Base-by-base conservation (phyloP, 495 filamentous ascomycete genomes). In the Hyaloscypha variabilis region DNA sequence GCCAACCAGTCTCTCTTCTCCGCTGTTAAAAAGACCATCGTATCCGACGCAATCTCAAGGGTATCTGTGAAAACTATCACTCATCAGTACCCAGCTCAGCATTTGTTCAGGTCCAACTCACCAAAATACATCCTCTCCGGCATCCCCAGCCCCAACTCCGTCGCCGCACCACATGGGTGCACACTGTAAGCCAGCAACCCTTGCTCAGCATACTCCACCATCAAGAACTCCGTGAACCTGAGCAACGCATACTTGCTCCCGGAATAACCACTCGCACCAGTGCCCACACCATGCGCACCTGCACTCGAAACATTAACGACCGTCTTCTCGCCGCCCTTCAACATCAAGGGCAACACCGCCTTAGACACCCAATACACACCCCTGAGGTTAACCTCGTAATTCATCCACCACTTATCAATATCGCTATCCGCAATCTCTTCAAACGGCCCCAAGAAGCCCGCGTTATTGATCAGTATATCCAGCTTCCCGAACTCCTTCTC, bases 381-480 rank as follows among this genome's bases (percentile, higher is more conserved):
- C 39, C 78, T 78, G 21, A 80, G 56, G 69, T 82, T 81, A 49
- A 78, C 69, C 66, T 83, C 72, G 52, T 67, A 76, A 39, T 73
- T 73, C 24, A 55, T 70, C 77, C 77, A 81, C 73, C 74, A 82
- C 14, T 64, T 59, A 1, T 53, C 51, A 3, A 67, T 63, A 63
- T 72, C 63, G 4, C 21, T 52, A 23, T 82, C 78, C 8, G 76
- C 76, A 49, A 77, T 82, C 3, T 65, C 62, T 1, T 63, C 60
- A 1, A 62, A 66, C 21, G 60, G 53, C 77, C 53, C 29, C 79
- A 83, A 82, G 3, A 71, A 65, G 0, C 85, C 86, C 1, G 86
- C 84, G 62, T 88, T 89, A 67, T 87, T 87, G 23, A 88, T 80
- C 21, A 89, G 71, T 1, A 88, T 78, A 58, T 89, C 85, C 42